These are phyloP conservation scores for Aureobasidium subglaciale DNA, from an alignment of 2,329 filamentous ascomycete species.

Conservation along the genomic window DNA sequence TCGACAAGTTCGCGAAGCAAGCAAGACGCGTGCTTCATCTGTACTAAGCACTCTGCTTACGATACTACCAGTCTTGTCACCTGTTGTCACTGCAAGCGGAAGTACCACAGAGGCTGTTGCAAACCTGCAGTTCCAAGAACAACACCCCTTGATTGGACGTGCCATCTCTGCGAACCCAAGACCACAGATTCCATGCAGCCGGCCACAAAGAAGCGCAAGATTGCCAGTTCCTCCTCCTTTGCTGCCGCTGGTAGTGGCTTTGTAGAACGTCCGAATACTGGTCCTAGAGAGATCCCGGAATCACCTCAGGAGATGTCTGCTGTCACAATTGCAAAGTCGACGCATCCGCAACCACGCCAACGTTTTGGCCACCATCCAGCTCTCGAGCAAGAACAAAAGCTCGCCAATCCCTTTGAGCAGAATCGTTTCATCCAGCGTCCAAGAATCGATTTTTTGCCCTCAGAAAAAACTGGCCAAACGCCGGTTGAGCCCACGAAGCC, in stretches of 20 bases:
- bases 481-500: background rate
- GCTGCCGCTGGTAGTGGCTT: background rate
- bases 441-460: background rate
- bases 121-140: constrained; percentile 18
- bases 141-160: background rate
- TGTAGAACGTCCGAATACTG: too few species aligned
- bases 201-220: background rate
- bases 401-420: background rate
- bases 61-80: constrained; percentile 25
- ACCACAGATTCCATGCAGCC: background rate
- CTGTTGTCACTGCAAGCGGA: constrained; percentile 29
- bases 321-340: background rate
- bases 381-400: too few species aligned
- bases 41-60: constrained; percentile 22
- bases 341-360: background rate
- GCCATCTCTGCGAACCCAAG: background rate
- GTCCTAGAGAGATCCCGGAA: background rate
- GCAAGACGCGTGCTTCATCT: constrained; percentile 25
- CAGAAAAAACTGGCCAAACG: background rate
- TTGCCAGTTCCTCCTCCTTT: background rate
- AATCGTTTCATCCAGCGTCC: background rate
- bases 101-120: constrained; percentile 32
- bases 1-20: constrained; percentile 15
- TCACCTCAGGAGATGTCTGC: background rate
- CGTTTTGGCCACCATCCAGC: background rate